phyloP scores from a whole-genome alignment of 2,329 filamentous ascomycete species.

The Lecanicillium sp. region DNA sequence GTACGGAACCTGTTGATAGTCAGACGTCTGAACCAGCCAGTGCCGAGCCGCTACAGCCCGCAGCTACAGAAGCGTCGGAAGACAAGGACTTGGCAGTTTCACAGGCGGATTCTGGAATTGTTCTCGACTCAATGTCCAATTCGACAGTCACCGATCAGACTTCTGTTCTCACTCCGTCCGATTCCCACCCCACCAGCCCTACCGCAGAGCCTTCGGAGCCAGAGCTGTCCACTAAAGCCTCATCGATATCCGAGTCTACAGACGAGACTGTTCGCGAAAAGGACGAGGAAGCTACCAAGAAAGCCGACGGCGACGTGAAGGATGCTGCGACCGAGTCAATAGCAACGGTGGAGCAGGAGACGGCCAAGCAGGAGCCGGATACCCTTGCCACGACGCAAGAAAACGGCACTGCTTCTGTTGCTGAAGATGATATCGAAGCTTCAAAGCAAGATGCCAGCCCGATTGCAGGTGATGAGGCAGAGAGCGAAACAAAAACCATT shows the following conservation, averaged over 20 bases:
- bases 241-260: slow-evolving; percentile 55
- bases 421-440: no score
- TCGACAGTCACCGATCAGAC: slow-evolving; percentile 36
- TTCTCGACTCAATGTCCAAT: slow-evolving; percentile 36
- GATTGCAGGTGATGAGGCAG: no score
- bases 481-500: no score
- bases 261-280: slow-evolving; percentile 47
- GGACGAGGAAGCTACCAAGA: slow-evolving; percentile 12
- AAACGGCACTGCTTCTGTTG: no score
- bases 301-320: slow-evolving; percentile 5
- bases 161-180: slow-evolving; percentile 40
- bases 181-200: slow-evolving; percentile 53
- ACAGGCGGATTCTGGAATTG: slow-evolving; percentile 11
- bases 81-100: slow-evolving; percentile 13
- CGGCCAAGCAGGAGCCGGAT: no score
- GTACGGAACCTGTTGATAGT: no score
- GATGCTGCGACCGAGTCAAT: neutral
- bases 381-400: no score
- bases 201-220: slow-evolving; percentile 45
- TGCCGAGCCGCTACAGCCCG: slow-evolving; percentile 19
- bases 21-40: no score
- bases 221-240: slow-evolving; percentile 54
- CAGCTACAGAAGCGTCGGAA: slow-evolving; percentile 18
- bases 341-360: no score
- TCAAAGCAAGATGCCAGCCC: no score